These are phyloP conservation scores for Beta corolliflora DNA, from an alignment of 179 eudicot genomes.

Conservation along the genomic window DNA sequence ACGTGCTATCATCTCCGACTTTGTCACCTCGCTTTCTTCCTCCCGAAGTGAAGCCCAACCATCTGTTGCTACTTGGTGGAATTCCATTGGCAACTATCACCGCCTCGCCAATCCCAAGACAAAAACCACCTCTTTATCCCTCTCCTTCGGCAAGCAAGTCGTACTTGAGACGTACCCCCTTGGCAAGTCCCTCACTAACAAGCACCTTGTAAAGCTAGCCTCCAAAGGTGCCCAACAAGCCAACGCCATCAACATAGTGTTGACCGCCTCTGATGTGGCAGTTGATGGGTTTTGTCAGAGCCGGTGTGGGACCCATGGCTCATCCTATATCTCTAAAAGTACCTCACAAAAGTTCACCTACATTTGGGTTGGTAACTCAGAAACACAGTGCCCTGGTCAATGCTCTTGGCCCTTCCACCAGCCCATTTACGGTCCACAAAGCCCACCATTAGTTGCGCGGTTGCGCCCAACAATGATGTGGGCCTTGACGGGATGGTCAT, in stretches of 20 bases:
- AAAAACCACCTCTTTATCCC: background rate
- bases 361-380: constrained; percentile 50
- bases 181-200: constrained; percentile 42
- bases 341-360: constrained; percentile 26
- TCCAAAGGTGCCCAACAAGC: constrained; percentile 22
- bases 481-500: constrained; percentile 48
- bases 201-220: constrained; percentile 31
- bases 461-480: constrained; percentile 42
- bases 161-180: constrained; percentile 29
- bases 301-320: constrained; percentile 48
- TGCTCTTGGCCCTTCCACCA: constrained; percentile 55
- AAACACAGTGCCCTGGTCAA: constrained; percentile 48
- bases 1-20: constrained; percentile 20
- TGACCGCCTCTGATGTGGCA: constrained; percentile 41
- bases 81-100: constrained; percentile 32
- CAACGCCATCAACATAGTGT: constrained; percentile 33
- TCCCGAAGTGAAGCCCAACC: constrained; percentile 25
- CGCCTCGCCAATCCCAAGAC: constrained; percentile 28
- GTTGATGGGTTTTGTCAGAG: constrained; percentile 45
- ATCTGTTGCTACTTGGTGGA: constrained; percentile 44
- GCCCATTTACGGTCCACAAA: constrained; percentile 53
- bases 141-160: constrained; percentile 19
- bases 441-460: constrained; percentile 44
- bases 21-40: constrained; percentile 30
- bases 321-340: constrained; percentile 6